Conservation (phyloP, 768 basidiomycete genomes). For the Termitomyces sp. region DNA sequence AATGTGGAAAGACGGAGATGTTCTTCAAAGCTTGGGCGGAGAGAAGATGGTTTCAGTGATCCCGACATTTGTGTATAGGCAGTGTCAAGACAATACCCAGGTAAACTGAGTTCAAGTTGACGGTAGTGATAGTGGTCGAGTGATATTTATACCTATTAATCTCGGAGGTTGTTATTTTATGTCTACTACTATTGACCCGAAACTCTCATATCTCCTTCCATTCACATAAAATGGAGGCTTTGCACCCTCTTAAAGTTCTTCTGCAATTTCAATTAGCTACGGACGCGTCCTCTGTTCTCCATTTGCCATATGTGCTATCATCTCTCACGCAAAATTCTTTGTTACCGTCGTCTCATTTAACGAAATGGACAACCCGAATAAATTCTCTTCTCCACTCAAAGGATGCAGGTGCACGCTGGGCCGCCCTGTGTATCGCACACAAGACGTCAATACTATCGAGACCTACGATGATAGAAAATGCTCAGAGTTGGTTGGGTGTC, state of each 20-base stretch:
- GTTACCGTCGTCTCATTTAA: conserved; percentile 54
- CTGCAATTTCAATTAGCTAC: conserved; percentile 70
- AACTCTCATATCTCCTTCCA: neutral
- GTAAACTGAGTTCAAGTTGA: neutral
- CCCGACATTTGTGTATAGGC: conserved; percentile 9
- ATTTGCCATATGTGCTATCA: conserved; percentile 55
- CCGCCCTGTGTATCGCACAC: conserved; percentile 69
- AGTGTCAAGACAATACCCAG: no score
- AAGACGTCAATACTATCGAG: conserved; percentile 56
- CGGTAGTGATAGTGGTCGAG: conserved; percentile 3
- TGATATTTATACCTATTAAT: conserved; percentile 15
- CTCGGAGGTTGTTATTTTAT: conserved; percentile 4
- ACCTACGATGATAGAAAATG: conserved; percentile 58
- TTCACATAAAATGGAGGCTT: conserved; percentile 14
- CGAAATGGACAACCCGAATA: conserved; percentile 74
- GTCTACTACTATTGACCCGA: no score
- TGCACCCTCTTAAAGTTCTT: conserved; percentile 53
- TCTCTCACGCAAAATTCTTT: conserved; percentile 50
- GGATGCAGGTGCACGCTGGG: conserved; percentile 73
- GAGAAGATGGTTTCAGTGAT: conserved; percentile 9
- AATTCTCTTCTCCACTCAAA: conserved; percentile 74
- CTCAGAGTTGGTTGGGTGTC: conserved; percentile 65
- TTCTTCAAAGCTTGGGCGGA: conserved; percentile 50
- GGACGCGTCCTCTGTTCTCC: conserved; percentile 51
- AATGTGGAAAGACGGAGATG: conserved; percentile 50